Percentiles rank a stretch among this genome's conserved stretches.
These are phyloP conservation scores for Penicillium ochrochloron DNA, from an alignment of 495 filamentous ascomycete species.

Conservation along the genomic window DNA sequence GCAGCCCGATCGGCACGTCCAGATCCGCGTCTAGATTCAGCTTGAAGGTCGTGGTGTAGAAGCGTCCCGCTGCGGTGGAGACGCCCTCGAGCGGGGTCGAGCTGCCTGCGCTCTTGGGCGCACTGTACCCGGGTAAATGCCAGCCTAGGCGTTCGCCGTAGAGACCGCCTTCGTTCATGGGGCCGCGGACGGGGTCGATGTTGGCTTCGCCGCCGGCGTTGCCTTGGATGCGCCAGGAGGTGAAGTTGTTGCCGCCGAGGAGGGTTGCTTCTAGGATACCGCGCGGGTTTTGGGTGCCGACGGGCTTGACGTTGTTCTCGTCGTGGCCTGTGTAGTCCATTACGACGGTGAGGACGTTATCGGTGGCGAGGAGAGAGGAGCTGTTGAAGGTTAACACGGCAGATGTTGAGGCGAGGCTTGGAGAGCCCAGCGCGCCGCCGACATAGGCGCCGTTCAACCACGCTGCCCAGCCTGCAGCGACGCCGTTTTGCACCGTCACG, in stretches of 20 bases:
- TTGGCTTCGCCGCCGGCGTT: conserved; percentile 74
- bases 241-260: conserved; percentile 47
- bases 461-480: conserved; percentile 57
- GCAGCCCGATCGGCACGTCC: conserved; percentile 47
- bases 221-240: conserved; percentile 75
- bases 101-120: conserved; percentile 42
- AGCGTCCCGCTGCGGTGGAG: conserved; percentile 53
- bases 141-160: conserved; percentile 69
- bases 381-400: conserved; percentile 34
- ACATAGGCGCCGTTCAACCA: conserved; percentile 60
- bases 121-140: conserved; percentile 62
- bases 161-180: conserved; percentile 74
- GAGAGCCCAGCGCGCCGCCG: conserved; percentile 58
- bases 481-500: conserved; percentile 61
- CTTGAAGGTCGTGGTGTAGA: conserved; percentile 62
- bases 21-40: conserved; percentile 52
- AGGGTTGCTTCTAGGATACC: conserved; percentile 65
- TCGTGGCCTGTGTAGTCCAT: conserved; percentile 75
- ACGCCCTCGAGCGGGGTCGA: conserved; percentile 56
- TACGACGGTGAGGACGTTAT: conserved; percentile 67
- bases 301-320: conserved; percentile 60
- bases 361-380: conserved; percentile 47
- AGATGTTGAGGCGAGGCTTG: conserved; percentile 35
- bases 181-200: conserved; percentile 64
- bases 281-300: conserved; percentile 67